phyloP scores from a whole-genome alignment of 2,329 filamentous ascomycete genomes.

The Monosporascus ibericus region DNA sequence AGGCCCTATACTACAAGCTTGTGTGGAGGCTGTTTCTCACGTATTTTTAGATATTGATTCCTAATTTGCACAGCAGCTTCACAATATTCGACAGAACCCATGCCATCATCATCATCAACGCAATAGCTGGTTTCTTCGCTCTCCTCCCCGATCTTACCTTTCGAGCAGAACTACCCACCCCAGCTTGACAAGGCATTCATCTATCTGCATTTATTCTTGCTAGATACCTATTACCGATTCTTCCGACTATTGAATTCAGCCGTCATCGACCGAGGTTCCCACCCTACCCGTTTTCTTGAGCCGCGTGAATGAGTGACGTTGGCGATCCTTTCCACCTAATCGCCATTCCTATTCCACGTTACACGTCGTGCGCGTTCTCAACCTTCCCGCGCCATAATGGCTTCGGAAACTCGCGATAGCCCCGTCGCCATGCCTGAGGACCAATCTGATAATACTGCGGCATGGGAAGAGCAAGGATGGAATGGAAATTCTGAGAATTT shows the following conservation, averaged over 20 bases:
- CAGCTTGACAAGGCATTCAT: no score
- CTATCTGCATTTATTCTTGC: no score
- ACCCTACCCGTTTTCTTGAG: no score
- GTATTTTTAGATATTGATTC: not conserved
- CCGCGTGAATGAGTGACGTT: not conserved
- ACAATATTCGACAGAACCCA: no score
- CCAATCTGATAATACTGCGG: constrained; percentile 14
- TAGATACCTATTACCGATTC: no score
- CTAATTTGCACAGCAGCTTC: no score
- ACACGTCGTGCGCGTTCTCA: constrained; percentile 1
- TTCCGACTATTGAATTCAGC: no score
- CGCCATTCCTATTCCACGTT: not conserved
- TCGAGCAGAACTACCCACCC: no score
- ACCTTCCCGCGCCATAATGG: constrained; percentile 13
- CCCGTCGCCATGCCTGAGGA: constrained; percentile 3
- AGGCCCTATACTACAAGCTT: not conserved
- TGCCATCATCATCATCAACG: no score
- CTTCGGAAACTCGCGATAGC: constrained; percentile 19
- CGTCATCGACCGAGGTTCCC: no score
- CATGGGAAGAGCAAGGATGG: constrained; percentile 46
- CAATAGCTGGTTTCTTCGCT: no score
- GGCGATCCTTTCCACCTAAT: not conserved
- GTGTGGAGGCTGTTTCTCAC: not conserved
- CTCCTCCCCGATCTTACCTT: no score
- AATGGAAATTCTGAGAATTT: constrained; percentile 50